Evolutionary conservation across 2,329 filamentous ascomycete species (phyloP).

Genomic region (Hawksworthiomyces lignivorus): DNA sequence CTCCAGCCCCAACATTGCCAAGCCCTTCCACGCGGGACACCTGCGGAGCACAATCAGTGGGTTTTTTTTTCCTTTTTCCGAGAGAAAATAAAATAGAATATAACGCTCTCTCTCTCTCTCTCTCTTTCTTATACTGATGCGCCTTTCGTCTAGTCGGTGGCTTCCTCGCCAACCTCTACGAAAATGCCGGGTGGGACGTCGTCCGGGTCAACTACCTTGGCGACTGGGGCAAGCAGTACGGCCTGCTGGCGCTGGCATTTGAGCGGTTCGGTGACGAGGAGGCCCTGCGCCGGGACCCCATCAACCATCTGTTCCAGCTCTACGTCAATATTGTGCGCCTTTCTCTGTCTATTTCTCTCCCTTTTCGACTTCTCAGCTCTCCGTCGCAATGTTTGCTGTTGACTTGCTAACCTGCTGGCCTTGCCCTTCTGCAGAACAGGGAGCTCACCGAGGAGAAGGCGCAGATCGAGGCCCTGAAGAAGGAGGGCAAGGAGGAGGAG

Average conservation of each 20-base stretch:
- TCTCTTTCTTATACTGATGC: not conserved
- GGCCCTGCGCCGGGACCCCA: slow-evolving; percentile 62
- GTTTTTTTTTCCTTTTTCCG: too few relatives aligned
- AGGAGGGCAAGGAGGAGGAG: slow-evolving; percentile 47
- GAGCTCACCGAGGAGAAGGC: slow-evolving; percentile 62
- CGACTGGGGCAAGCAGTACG: slow-evolving; percentile 75
- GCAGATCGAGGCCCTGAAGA: slow-evolving; percentile 49
- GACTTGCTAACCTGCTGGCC: not conserved
- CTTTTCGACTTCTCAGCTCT: not conserved
- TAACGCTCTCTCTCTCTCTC: too few relatives aligned
- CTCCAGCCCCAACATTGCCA: slow-evolving; percentile 79
- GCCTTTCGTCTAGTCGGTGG: slow-evolving; percentile 45
- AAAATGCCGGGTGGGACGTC: slow-evolving; percentile 65
- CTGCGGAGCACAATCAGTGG: slow-evolving; percentile 63
- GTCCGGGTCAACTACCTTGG: slow-evolving; percentile 69
- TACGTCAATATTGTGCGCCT: slow-evolving; percentile 59
- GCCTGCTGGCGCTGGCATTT: slow-evolving; percentile 66
- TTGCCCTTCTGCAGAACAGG: slow-evolving; percentile 33
- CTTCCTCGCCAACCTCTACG: slow-evolving; percentile 66
- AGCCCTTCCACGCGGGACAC: slow-evolving; percentile 75
- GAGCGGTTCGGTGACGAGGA: slow-evolving; percentile 69
- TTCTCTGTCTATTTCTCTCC: too few relatives aligned
- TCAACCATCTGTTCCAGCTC: slow-evolving; percentile 74
- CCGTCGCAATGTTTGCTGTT: too few relatives aligned
- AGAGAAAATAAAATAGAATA: too few relatives aligned